Evolutionary conservation across 1,284 basidiomycete genomes (phyloP).

Genomic region (Boletus mariae): DNA sequence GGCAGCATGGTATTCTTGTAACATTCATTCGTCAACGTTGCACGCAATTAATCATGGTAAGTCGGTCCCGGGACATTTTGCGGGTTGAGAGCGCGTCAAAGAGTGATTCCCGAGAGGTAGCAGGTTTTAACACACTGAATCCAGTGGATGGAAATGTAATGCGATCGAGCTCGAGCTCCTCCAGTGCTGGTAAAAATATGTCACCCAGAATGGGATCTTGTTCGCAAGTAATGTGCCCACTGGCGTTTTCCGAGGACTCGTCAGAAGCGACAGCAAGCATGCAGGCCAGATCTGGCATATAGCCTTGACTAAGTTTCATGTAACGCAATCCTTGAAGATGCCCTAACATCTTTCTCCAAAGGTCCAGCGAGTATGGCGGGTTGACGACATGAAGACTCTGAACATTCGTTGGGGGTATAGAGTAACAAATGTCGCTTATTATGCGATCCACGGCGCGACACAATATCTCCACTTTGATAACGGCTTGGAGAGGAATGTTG

Average conservation of each 20-base stretch:
- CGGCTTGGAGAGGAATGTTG: no score
- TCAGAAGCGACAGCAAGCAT: neutral
- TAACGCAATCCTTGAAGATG: neutral
- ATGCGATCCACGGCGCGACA: neutral
- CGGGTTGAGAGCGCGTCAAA: no score
- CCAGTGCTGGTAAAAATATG: neutral
- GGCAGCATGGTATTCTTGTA: no score
- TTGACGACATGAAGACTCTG: neutral
- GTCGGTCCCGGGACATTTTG: no score
- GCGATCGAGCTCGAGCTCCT: neutral
- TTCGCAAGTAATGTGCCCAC: no score
- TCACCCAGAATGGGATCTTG: no score
- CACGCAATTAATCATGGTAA: no score
- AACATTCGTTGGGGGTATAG: neutral
- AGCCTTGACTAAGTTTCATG: neutral
- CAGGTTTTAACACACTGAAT: no score
- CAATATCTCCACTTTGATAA: no score
- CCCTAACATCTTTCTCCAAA: neutral
- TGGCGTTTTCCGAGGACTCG: neutral
- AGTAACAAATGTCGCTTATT: neutral
- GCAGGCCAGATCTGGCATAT: neutral
- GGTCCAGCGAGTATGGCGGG: neutral
- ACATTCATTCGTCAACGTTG: no score
- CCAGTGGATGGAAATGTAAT: no score
- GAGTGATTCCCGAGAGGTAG: no score